Evolutionary conservation across 1,284 basidiomycete genomes (phyloP), one percentile per base, ranked within the genome.

Genomic region (Puccinia novopanici): DNA sequence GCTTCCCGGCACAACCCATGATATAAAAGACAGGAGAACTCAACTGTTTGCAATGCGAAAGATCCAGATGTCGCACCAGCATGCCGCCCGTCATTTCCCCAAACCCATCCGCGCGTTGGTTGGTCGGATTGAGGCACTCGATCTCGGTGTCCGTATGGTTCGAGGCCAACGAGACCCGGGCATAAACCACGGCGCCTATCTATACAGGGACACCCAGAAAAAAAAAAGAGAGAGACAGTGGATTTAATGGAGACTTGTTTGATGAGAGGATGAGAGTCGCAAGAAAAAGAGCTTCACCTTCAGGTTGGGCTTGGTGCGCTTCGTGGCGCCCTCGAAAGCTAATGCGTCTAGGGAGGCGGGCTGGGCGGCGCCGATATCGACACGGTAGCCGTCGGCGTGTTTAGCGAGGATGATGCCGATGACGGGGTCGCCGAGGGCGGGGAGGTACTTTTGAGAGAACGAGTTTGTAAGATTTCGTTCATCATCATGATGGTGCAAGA

Each of bases 101-200:
- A 83, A 92, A 94, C 0, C 92, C 93, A 82, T 91, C 91, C 0
- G 92, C 87, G 86, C 94, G 94, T 83, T 89, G 90, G 42, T 92
- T 92, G 83, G 93, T 91, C 3, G 92, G 92, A 84, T 94, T 92
- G 84, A 93, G 93, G 84, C 93, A 94, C 84, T 93, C 92, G 5
- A 94, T 87, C 84, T 94, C 93, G 0, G 93, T 93, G 75, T 94
- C 93, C 90, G 93, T 93, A 84, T 94, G 92, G 84, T 92, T 92
- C 84, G 93, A 92, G 19, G 93, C 93, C 34, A 94, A 86, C 13
- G 92, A 93, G 45, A 94, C 90, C 61, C 93, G 90, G 0, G 92
- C 92, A 85, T 93, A 94, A 1, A 94, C 88, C 55, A 94, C 86
- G 10, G 90, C 89, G 50, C 93, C 93, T 68, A 94, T 89, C 93